Percentiles rank a stretch among this genome's conserved stretches.
phyloP scores from a whole-genome alignment of 2,329 filamentous ascomycete genomes.

The Calonectria hawksworthii region DNA sequence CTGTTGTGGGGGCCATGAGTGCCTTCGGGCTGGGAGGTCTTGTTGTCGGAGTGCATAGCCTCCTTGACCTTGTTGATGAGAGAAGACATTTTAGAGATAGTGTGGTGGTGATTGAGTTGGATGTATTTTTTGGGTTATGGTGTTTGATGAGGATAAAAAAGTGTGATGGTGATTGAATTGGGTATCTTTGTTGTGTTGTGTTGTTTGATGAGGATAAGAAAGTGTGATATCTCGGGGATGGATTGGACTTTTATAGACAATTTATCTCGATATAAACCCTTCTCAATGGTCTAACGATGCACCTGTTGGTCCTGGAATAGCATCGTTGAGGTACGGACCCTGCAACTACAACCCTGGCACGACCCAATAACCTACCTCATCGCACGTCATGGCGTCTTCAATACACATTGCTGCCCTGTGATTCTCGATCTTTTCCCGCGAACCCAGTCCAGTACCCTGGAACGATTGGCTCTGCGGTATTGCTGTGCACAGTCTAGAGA shows the following conservation, averaged over 20 bases:
- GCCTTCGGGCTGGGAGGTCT: conserved; percentile 38
- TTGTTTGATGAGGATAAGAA: conserved; percentile 32
- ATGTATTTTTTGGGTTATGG: conserved; percentile 11
- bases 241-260: conserved; percentile 42
- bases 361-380: conserved; percentile 37
- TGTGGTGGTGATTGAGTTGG: background rate
- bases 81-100: conserved; percentile 63
- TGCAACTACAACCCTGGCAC: background rate
- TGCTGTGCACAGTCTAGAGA: conserved; percentile 23
- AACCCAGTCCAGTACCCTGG: conserved; percentile 24
- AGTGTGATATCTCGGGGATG: background rate
- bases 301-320: background rate
- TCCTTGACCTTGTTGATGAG: conserved; percentile 74
- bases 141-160: no score
- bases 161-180: background rate
- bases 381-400: conserved; percentile 43
- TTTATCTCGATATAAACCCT: background rate
- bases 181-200: conserved; percentile 13
- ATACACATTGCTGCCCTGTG: conserved; percentile 14
- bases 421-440: conserved; percentile 18
- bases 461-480: conserved; percentile 13
- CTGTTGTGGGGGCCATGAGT: conserved; percentile 38
- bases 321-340: background rate
- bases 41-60: conserved; percentile 61
- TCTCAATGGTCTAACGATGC: background rate